phyloP scores from a whole-genome alignment of 805 yeast species.

The Cyberlindnera maritima region DNA sequence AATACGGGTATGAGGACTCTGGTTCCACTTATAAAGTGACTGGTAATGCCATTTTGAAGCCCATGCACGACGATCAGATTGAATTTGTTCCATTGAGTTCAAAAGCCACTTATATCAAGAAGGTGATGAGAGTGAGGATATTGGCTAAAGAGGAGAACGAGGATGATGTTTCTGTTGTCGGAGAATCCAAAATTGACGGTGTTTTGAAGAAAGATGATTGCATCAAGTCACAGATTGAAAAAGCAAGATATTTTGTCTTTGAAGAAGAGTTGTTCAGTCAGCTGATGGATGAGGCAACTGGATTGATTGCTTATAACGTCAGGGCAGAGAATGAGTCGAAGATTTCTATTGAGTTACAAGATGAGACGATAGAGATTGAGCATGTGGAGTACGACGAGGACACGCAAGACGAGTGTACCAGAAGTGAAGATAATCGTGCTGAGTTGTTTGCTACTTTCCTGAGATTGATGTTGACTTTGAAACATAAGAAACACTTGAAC shows the following conservation, averaged over 20 bases:
- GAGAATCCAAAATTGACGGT: constrained; percentile 43
- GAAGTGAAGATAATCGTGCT: constrained; percentile 39
- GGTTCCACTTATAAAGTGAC: constrained; percentile 68
- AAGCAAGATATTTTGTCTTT: constrained; percentile 72
- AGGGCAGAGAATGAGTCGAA: constrained; percentile 59
- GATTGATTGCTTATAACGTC: constrained; percentile 67
- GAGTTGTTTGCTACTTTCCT: constrained; percentile 31
- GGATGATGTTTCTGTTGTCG: constrained; percentile 51
- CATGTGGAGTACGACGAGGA: constrained; percentile 43
- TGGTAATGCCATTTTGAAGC: constrained; percentile 72
- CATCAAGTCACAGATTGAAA: constrained; percentile 56
- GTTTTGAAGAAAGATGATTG: constrained; percentile 29
- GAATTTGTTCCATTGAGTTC: constrained; percentile 37
- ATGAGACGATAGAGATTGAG: constrained; percentile 70
- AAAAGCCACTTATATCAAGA: constrained; percentile 36
- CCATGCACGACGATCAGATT: constrained; percentile 41
- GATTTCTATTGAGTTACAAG: constrained; percentile 61
- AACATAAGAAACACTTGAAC: constrained; percentile 37
- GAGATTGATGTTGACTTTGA: constrained; percentile 34
- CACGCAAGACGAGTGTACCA: constrained; percentile 36
- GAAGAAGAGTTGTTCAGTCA: constrained; percentile 88
- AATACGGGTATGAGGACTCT: constrained; percentile 88
- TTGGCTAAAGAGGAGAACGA: constrained; percentile 51
- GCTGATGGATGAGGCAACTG: constrained; percentile 70
- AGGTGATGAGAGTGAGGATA: constrained; percentile 58